Conservation (phyloP, 495 filamentous ascomycete genomes). For the Xylaria acuta region DNA sequence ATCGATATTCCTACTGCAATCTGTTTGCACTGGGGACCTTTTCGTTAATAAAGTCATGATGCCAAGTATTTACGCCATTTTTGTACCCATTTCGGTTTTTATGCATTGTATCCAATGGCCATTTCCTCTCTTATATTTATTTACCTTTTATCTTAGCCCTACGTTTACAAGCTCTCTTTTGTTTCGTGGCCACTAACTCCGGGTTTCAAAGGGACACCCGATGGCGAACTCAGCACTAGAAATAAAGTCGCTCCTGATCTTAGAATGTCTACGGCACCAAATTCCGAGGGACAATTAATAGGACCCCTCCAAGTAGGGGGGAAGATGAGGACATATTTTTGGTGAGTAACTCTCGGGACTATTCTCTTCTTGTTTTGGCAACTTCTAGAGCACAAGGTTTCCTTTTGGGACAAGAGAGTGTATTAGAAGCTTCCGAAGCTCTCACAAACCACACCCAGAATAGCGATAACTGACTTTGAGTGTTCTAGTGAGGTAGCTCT, state of each 20-base stretch:
- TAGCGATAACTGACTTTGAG: too few species aligned
- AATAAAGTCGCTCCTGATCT: background rate
- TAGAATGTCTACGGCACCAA: conserved; percentile 8
- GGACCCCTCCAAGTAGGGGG: background rate
- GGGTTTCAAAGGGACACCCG: background rate
- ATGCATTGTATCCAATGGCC: background rate
- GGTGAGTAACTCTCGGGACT: too few species aligned
- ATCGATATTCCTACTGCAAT: background rate
- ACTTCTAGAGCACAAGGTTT: too few species aligned
- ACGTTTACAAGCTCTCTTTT: background rate
- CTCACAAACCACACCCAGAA: too few species aligned
- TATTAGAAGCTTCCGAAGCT: too few species aligned
- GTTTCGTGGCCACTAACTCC: background rate
- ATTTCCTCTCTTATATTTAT: background rate
- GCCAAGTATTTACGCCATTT: background rate
- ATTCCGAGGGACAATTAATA: background rate
- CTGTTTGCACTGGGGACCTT: conserved; percentile 7
- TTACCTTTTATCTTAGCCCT: background rate
- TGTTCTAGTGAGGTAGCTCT: conserved; percentile 6
- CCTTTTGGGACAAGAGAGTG: too few species aligned
- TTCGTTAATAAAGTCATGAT: background rate
- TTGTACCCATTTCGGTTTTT: background rate
- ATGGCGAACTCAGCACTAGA: background rate
- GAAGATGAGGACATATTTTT: conserved; percentile 14
- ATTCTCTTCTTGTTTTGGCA: too few species aligned